Evolutionary conservation across 805 yeast genomes (phyloP), one percentile per base, ranked within the genome.

Genomic region (Yarrowia phangngaensis): DNA sequence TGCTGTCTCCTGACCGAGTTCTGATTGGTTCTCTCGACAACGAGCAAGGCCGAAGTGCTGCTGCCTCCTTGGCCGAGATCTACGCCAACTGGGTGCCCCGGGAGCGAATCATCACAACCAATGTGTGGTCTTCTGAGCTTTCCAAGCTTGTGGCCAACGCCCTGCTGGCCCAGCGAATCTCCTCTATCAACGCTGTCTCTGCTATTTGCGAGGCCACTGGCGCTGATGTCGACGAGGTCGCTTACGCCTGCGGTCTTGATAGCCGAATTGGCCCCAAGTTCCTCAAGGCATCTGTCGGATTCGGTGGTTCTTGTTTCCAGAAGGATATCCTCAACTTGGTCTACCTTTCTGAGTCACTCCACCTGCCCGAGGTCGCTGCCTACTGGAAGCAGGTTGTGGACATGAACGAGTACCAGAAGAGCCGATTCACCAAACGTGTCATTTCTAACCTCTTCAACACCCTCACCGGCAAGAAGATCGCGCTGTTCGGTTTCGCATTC

Each of bases 171-270:
- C 63, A 60, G 53, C 55, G 63, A 41, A 60, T 60, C 53, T 60
- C 63, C 17, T 60, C 63, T 48, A 60, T 60, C 51, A 60, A 60
- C 51, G 62, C 63, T 20, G 57, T 60, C 20, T 60, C 63, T 14
- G 63, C 63, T 20, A 55, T 60, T 34, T 60, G 63, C 38, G 63
- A 60, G 52, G 62, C 60, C 14, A 60, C 63, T 32, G 63, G 63
- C 11, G 63, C 63, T 19, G 58, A 60, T 28, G 60, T 60, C 20
- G 63, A 60, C 29, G 63, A 60, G 53, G 63, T 60, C 17, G 58
- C 63, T 9, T 52, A 56, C 50, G 64, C 64, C 24, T 55, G 56
- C 38, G 64, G 64, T 35, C 55, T 58, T 12, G 64, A 60, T 41
- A 30, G 58, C 23, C 58, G 64, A 40, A 59, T 60, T 36, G 64